Evolutionary conservation across 2,329 filamentous ascomycete genomes (phyloP).

Genomic region (Pyrenophora graminea): DNA sequence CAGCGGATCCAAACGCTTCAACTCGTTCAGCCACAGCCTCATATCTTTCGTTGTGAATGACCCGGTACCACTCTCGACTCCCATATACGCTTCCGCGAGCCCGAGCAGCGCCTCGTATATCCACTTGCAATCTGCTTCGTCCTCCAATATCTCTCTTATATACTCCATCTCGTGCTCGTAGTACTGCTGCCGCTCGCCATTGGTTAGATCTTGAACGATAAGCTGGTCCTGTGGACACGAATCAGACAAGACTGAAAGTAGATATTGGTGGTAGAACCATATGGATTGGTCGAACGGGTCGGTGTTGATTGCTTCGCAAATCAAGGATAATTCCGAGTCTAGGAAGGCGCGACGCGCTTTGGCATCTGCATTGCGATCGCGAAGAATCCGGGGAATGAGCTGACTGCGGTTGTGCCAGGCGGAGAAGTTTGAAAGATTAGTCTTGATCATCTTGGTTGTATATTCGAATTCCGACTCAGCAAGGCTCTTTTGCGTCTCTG

Average conservation of each 20-base stretch:
- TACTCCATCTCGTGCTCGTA: slow-evolving; percentile 72
- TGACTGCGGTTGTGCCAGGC: slow-evolving; percentile 93
- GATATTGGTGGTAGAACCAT: slow-evolving; percentile 94
- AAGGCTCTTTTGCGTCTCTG: slow-evolving; percentile 57
- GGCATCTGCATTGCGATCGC: slow-evolving; percentile 69
- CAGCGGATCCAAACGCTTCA: slow-evolving; percentile 74
- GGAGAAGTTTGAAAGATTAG: slow-evolving; percentile 92
- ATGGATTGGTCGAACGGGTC: slow-evolving; percentile 93
- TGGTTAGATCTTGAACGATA: slow-evolving; percentile 67
- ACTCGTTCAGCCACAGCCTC: slow-evolving; percentile 61
- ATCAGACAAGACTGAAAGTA: slow-evolving; percentile 68
- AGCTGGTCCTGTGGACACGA: slow-evolving; percentile 56
- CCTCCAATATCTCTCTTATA: slow-evolving; percentile 69
- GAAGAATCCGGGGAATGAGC: slow-evolving; percentile 75
- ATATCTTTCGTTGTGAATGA: slow-evolving; percentile 52
- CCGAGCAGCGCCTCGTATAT: slow-evolving; percentile 86
- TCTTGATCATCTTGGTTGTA: slow-evolving; percentile 83
- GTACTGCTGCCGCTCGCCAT: slow-evolving; percentile 66
- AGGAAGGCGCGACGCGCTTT: slow-evolving; percentile 69
- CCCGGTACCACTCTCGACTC: slow-evolving; percentile 48
- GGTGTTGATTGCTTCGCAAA: slow-evolving; percentile 79
- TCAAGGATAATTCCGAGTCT: slow-evolving; percentile 74
- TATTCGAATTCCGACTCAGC: slow-evolving; percentile 83
- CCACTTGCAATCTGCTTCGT: slow-evolving; percentile 78
- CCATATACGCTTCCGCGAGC: slow-evolving; percentile 67